Conservation (phyloP, 2,329 filamentous ascomycete species). For the Ambrosiella beaveri region DNA sequence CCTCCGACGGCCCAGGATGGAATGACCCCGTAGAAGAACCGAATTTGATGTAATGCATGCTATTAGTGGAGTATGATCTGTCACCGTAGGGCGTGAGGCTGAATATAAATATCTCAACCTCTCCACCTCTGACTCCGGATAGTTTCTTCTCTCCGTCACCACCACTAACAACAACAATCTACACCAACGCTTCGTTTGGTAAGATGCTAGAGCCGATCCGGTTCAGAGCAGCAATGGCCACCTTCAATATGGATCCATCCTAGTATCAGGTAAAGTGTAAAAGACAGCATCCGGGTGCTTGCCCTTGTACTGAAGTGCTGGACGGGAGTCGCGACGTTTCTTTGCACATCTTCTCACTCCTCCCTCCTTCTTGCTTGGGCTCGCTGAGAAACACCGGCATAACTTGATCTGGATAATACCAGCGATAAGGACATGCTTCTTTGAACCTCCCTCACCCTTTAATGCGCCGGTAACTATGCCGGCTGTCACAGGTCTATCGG, state of each 20-base stretch:
- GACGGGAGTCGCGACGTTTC: constrained; percentile 17
- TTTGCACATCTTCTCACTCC: constrained; percentile 16
- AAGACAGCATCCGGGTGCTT: constrained; percentile 22
- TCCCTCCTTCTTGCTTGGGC: constrained; percentile 3
- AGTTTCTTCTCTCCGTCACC: neutral
- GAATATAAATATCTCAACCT: neutral
- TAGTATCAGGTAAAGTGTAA: constrained; percentile 25
- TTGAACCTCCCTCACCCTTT: constrained; percentile 26
- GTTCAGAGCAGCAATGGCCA: constrained; percentile 3
- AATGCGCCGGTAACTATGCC: constrained; percentile 6
- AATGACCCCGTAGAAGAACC: neutral
- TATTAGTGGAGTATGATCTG: neutral
- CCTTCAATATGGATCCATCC: constrained; percentile 20
- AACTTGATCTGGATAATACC: constrained; percentile 82
- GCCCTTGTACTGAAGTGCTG: constrained; percentile 14
- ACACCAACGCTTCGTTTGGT: neutral
- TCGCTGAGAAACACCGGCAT: constrained; percentile 56
- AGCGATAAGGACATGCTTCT: constrained; percentile 75
- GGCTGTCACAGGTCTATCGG: constrained; percentile 19
- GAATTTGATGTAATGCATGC: neutral
- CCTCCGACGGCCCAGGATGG: neutral
- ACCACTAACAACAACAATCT: neutral
- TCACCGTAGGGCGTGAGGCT: neutral
- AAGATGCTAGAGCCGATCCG: neutral
- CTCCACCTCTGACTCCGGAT: neutral